phyloP scores from a whole-genome alignment of 2,329 filamentous ascomycete species.

The Madurella mycetomatis region DNA sequence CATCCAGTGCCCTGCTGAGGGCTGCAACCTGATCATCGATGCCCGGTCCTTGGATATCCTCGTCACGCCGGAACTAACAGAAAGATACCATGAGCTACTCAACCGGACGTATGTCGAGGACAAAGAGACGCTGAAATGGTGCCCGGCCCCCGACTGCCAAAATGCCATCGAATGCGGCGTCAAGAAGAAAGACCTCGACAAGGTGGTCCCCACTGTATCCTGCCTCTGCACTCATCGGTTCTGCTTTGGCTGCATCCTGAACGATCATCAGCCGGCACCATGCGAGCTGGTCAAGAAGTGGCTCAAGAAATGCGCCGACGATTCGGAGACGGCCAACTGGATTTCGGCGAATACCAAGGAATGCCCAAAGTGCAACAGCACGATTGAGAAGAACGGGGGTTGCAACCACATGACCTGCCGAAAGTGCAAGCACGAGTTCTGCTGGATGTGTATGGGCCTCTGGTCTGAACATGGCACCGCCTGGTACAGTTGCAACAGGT shows the following conservation, averaged over 20 bases:
- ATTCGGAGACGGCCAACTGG: conserved; percentile 98
- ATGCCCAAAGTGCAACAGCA: conserved; percentile 91
- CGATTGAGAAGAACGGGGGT: conserved; percentile 97
- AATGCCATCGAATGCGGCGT: conserved; percentile 86
- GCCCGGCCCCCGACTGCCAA: conserved; percentile 92
- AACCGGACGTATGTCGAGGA: conserved; percentile 96
- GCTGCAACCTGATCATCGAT: conserved; percentile 86
- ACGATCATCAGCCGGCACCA: conserved; percentile 89
- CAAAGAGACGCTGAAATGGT: conserved; percentile 94
- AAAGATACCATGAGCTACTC: conserved; percentile 76
- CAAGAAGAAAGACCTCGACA: conserved; percentile 80
- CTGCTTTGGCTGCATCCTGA: conserved; percentile 89
- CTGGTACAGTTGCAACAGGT: conserved; percentile 99
- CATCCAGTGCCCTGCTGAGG: conserved; percentile 87
- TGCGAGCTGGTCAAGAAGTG: conserved; percentile 89
- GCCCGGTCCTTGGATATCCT: conserved; percentile 81
- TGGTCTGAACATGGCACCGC: conserved; percentile 98
- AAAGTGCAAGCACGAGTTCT: conserved; percentile 95
- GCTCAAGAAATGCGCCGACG: conserved; percentile 97
- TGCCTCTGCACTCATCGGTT: conserved; percentile 83
- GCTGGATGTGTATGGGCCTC: conserved; percentile 99
- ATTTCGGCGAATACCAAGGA: conserved; percentile 99
- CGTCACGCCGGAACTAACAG: conserved; percentile 51
- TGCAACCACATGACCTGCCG: conserved; percentile 98
- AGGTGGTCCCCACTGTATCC: conserved; percentile 82